A percentile compares a stretch with the other conserved stretches of the same genome.
Evolutionary conservation across 2,329 filamentous ascomycete species (phyloP).

Genomic region (Fusarium globosum): DNA sequence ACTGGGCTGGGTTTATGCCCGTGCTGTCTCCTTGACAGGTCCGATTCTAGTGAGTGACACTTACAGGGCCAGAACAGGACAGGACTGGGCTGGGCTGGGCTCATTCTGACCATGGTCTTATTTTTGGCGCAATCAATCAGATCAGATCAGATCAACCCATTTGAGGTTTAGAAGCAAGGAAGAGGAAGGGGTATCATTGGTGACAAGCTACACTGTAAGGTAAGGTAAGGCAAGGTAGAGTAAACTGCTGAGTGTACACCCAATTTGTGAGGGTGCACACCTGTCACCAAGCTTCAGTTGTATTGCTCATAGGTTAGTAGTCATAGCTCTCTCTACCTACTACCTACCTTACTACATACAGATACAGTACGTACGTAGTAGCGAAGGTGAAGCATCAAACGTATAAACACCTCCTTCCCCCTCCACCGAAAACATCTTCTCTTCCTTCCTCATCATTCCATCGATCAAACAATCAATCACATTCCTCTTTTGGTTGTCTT

Average conservation of each 20-base stretch:
- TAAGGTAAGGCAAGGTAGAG: background rate
- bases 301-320: background rate
- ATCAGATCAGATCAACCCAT: slow-evolving; percentile 38
- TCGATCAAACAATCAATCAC: slow-evolving; percentile 33
- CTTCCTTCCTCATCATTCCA: slow-evolving; percentile 35
- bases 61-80: slow-evolving; percentile 2
- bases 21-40: slow-evolving; percentile 34
- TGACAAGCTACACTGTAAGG: background rate
- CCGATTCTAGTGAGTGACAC: slow-evolving; percentile 16
- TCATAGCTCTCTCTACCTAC: background rate
- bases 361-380: background rate
- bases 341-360: no score
- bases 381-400: slow-evolving; percentile 13
- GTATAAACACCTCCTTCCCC: slow-evolving; percentile 42
- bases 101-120: slow-evolving; percentile 30
- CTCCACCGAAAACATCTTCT: slow-evolving; percentile 29
- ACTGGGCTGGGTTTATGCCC: slow-evolving; percentile 25
- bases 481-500: slow-evolving; percentile 37
- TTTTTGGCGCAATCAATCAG: slow-evolving; percentile 34
- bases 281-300: slow-evolving; percentile 5
- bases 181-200: slow-evolving; percentile 12
- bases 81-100: background rate
- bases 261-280: slow-evolving; percentile 12
- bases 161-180: slow-evolving; percentile 16
- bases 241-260: slow-evolving; percentile 13